These are phyloP conservation scores for Microdochium bolleyi DNA, from an alignment of 2,329 filamentous ascomycete species.

Conservation along the genomic window DNA sequence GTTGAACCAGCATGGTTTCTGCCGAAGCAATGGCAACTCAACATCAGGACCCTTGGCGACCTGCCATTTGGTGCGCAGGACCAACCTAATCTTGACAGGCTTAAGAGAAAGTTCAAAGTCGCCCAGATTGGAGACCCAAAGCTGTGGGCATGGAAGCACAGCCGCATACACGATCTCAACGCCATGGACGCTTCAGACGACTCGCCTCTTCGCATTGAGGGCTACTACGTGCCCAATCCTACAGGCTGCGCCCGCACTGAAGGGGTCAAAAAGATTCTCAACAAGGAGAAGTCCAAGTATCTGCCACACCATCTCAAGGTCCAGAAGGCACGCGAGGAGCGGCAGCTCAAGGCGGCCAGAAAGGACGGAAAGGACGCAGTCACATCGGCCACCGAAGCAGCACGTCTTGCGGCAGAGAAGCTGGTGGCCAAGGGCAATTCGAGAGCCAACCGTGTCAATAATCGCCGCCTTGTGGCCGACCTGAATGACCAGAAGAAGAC, in stretches of 20 bases:
- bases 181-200: slow-evolving; percentile 20
- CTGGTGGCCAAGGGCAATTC: slow-evolving; percentile 82
- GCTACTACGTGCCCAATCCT: slow-evolving; percentile 75
- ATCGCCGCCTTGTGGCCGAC: slow-evolving; percentile 87
- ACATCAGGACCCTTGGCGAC: slow-evolving; percentile 34
- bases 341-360: slow-evolving; percentile 64
- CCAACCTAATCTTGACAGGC: slow-evolving; percentile 37
- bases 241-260: slow-evolving; percentile 88
- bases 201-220: slow-evolving; percentile 41
- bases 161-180: slow-evolving; percentile 49
- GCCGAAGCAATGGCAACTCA: slow-evolving; percentile 34
- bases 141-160: slow-evolving; percentile 49
- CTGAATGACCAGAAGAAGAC: slow-evolving; percentile 92
- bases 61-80: slow-evolving; percentile 36
- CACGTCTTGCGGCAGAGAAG: slow-evolving; percentile 71
- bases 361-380: slow-evolving; percentile 59
- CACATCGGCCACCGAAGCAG: slow-evolving; percentile 59
- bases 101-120: slow-evolving; percentile 37
- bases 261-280: slow-evolving; percentile 89
- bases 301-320: slow-evolving; percentile 96
- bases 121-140: slow-evolving; percentile 40
- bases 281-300: slow-evolving; percentile 97
- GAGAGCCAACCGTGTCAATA: slow-evolving; percentile 88
- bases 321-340: slow-evolving; percentile 81
- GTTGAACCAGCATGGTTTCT: slow-evolving; percentile 37